These are phyloP conservation scores for Podospora anserina DNA, from an alignment of 495 filamentous ascomycete genomes.

Conservation along the genomic window DNA sequence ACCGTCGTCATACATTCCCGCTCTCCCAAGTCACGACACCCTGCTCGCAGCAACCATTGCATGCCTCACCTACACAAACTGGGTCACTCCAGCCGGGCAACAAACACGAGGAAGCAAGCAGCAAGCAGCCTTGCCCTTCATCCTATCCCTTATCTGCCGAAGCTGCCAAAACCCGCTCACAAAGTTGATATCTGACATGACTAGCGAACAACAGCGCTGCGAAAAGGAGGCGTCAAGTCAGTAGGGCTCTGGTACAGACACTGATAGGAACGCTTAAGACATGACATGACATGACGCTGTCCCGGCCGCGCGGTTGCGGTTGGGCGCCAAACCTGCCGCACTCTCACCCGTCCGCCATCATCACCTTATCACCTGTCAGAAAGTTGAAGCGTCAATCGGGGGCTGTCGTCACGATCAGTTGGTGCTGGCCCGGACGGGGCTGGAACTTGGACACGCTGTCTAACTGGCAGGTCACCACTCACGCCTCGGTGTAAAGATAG, in stretches of 20 bases:
- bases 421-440: background rate
- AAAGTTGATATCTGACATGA: slow-evolving; percentile 5
- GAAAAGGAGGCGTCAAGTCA: background rate
- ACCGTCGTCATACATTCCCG: slow-evolving; percentile 1
- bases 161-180: background rate
- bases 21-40: background rate
- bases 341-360: background rate
- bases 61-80: background rate
- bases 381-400: background rate
- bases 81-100: background rate
- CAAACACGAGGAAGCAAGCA: background rate
- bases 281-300: background rate
- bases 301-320: slow-evolving; percentile 1
- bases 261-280: background rate
- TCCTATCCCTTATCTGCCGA: slow-evolving; percentile 8
- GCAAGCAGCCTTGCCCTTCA: slow-evolving; percentile 6
- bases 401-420: background rate
- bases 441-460: background rate
- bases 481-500: background rate
- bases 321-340: slow-evolving; percentile 8
- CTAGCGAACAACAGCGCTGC: background rate
- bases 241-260: background rate
- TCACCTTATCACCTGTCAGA: background rate
- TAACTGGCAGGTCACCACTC: background rate
- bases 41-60: background rate